Conservation (phyloP, 371 early-diverging fungal genomes). For the Mortierella sp. region DNA sequence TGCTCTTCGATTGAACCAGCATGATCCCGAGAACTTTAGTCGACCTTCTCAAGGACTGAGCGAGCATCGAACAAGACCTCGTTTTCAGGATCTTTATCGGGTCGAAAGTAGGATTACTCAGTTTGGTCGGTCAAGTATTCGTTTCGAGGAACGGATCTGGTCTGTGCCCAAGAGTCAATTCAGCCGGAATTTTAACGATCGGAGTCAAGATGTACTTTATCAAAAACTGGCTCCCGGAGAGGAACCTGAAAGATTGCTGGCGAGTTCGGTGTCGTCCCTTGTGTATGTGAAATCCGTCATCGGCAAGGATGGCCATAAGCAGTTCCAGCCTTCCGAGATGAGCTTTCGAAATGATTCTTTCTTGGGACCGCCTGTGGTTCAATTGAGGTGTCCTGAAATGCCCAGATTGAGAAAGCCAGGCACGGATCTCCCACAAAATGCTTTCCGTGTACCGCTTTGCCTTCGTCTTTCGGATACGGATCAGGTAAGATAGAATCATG, state of each 20-base stretch:
- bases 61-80: neutral
- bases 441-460: constrained; percentile 19
- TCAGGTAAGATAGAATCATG: too few species aligned
- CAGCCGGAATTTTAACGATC: constrained; percentile 28
- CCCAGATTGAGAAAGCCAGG: neutral
- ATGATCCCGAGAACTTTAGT: constrained; percentile 1
- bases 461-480: constrained; percentile 37
- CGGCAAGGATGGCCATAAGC: constrained; percentile 22
- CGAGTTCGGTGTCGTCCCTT: constrained; percentile 13
- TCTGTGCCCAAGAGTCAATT: constrained; percentile 32
- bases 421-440: constrained; percentile 20
- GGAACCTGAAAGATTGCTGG: constrained; percentile 25
- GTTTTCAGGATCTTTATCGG: constrained; percentile 3
- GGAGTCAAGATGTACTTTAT: constrained; percentile 22
- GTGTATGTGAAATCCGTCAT: constrained; percentile 13
- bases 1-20: constrained; percentile 23
- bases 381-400: neutral
- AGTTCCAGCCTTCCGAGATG: constrained; percentile 1
- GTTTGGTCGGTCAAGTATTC: constrained; percentile 28
- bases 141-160: constrained; percentile 19
- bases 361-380: neutral
- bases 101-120: constrained; percentile 12
- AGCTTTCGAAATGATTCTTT: constrained; percentile 4
- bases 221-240: constrained; percentile 9
- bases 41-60: neutral